These are phyloP conservation scores for Dovyalis caffra DNA, from an alignment of 345 rosid species.

Conservation along the genomic window DNA sequence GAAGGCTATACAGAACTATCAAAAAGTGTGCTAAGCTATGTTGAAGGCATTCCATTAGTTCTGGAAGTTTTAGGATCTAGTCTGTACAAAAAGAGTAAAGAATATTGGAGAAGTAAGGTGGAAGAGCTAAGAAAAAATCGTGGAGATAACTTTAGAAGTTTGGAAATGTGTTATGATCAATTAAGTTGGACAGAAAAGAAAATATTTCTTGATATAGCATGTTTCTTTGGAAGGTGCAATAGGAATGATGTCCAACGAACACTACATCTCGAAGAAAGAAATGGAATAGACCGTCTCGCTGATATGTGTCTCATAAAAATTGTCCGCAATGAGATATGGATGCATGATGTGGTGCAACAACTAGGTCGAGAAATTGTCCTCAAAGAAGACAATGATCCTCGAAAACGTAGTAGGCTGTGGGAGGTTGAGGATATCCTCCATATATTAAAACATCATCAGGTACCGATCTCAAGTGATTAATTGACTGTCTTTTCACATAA, in stretches of 20 bases:
- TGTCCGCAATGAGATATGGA: not conserved
- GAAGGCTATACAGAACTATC: not conserved
- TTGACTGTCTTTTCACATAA: no score
- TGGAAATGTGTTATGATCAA: not conserved
- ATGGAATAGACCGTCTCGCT: not conserved
- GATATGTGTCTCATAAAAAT: not conserved
- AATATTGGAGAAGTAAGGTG: slow-evolving; percentile 1
- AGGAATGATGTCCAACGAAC: not conserved
- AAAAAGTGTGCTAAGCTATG: not conserved
- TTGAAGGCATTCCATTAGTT: not conserved
- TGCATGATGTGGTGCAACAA: slow-evolving; percentile 11
- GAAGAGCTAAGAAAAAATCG: not conserved
- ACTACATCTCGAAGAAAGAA: no score
- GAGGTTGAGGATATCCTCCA: not conserved
- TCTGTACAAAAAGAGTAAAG: not conserved
- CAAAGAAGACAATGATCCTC: not conserved
- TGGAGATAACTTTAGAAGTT: not conserved
- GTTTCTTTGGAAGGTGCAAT: not conserved
- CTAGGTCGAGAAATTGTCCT: slow-evolving; percentile 7
- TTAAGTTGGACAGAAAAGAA: not conserved
- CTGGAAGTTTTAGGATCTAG: not conserved
- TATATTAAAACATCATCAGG: not conserved
- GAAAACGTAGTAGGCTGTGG: slow-evolving; percentile 1
- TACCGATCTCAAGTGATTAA: not conserved
- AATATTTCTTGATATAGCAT: slow-evolving; percentile 7